Evolutionary conservation across 108 stramenopile species (phyloP).

Genomic region (Stephanodiscus minutulus): DNA sequence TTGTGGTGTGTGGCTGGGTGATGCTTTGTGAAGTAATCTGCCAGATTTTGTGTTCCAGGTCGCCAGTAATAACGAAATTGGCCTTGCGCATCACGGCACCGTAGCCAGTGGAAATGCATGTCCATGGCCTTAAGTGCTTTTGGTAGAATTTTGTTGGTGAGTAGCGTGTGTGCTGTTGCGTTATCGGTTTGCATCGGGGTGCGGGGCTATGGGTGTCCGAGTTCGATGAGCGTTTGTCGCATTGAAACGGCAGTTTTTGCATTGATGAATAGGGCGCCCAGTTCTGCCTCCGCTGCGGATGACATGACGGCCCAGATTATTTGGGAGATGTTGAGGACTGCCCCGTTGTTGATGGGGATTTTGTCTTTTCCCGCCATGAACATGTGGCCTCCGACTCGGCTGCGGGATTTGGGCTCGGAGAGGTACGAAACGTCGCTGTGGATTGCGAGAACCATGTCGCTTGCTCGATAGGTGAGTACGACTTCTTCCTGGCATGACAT

Average conservation of each 20-base stretch:
- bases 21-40: neutral
- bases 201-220: neutral
- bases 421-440: neutral
- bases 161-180: neutral
- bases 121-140: slow-evolving; percentile 1
- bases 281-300: neutral
- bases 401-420: neutral
- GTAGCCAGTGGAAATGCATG: neutral
- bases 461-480: neutral
- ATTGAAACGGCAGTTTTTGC: neutral
- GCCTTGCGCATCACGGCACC: neutral
- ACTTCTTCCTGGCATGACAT: neutral
- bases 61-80: neutral
- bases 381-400: neutral
- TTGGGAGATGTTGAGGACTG: neutral
- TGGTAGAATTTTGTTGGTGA: neutral
- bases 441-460: neutral
- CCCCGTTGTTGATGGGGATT: neutral
- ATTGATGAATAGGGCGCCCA: neutral
- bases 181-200: neutral
- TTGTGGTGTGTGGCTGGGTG: neutral
- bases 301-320: neutral
- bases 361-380: neutral
- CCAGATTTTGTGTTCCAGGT: neutral
- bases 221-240: neutral